These are phyloP conservation scores for Yamadazyma triangularis DNA, from an alignment of 1,139 yeast genomes.

Conservation along the genomic window DNA sequence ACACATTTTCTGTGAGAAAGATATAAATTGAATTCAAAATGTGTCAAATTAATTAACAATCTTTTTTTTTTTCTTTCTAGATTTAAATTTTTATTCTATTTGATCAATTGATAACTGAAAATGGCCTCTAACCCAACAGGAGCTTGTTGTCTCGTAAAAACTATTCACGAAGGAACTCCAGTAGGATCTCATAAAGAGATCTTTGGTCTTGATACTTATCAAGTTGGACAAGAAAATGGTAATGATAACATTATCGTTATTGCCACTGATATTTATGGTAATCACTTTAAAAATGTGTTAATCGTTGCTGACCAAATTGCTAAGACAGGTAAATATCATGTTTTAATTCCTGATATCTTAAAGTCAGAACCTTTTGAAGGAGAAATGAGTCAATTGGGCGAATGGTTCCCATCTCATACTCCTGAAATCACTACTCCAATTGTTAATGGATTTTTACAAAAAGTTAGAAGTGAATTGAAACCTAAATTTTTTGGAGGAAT, in stretches of 20 bases:
- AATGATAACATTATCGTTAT: constrained; percentile 52
- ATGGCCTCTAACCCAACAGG: constrained; percentile 58
- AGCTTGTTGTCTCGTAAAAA: constrained; percentile 40
- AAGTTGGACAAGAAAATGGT: constrained; percentile 42
- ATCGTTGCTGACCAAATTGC: constrained; percentile 73
- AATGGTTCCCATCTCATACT: constrained; percentile 59
- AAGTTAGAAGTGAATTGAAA: constrained; percentile 36
- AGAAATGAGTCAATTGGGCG: constrained; percentile 19
- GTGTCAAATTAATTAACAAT: neutral
- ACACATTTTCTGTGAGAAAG: neutral
- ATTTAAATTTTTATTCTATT: neutral
- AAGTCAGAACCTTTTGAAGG: constrained; percentile 44
- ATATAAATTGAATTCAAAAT: too few species aligned
- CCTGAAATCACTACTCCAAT: constrained; percentile 39
- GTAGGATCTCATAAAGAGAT: constrained; percentile 38
- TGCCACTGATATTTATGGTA: constrained; percentile 68
- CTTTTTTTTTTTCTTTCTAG: neutral
- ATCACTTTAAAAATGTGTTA: constrained; percentile 48
- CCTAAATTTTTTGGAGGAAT: constrained; percentile 56
- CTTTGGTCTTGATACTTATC: constrained; percentile 52
- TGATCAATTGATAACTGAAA: constrained; percentile 2
- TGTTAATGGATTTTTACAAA: constrained; percentile 38
- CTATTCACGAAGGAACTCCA: constrained; percentile 49
- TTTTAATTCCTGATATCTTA: constrained; percentile 71
- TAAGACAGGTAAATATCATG: constrained; percentile 52